A percentile compares a stretch with the other conserved stretches of the same genome.
phyloP scores from a whole-genome alignment of 2,329 filamentous ascomycete genomes.

The Calonectria honghensis region DNA sequence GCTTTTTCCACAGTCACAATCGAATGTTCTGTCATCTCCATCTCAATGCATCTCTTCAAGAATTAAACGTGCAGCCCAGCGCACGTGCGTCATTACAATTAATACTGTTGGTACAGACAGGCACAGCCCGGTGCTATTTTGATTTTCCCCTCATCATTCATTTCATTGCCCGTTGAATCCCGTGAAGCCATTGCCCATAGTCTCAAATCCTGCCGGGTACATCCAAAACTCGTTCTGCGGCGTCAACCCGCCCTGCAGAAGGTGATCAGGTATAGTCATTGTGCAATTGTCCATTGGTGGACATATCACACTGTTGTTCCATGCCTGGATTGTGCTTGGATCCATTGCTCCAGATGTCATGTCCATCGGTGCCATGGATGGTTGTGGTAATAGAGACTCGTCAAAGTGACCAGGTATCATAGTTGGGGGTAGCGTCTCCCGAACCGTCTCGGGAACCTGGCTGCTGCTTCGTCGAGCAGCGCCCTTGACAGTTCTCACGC shows the following conservation, averaged over 20 bases:
- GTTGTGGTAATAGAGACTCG: slow-evolving; percentile 47
- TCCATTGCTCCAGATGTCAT: slow-evolving; percentile 42
- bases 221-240: slow-evolving; percentile 56
- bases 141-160: background rate
- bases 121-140: slow-evolving; percentile 39
- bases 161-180: slow-evolving; percentile 52
- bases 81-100: slow-evolving; percentile 37
- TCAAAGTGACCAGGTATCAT: slow-evolving; percentile 46
- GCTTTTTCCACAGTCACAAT: background rate
- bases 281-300: slow-evolving; percentile 45
- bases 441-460: slow-evolving; percentile 50
- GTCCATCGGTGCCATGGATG: slow-evolving; percentile 46
- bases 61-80: slow-evolving; percentile 31
- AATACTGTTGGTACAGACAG: slow-evolving; percentile 47
- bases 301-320: slow-evolving; percentile 56
- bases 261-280: slow-evolving; percentile 51
- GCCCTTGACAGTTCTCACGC: slow-evolving; percentile 56
- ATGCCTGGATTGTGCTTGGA: slow-evolving; percentile 54
- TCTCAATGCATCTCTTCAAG: slow-evolving; percentile 10
- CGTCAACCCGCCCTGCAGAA: slow-evolving; percentile 49
- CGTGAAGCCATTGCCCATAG: slow-evolving; percentile 50
- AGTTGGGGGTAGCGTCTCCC: slow-evolving; percentile 45
- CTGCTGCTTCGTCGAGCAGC: slow-evolving; percentile 50
- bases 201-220: slow-evolving; percentile 53
- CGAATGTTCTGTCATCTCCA: background rate